Base-by-base conservation (phyloP, 1,284 basidiomycete genomes). In the Pseudozyma thailandica region DNA sequence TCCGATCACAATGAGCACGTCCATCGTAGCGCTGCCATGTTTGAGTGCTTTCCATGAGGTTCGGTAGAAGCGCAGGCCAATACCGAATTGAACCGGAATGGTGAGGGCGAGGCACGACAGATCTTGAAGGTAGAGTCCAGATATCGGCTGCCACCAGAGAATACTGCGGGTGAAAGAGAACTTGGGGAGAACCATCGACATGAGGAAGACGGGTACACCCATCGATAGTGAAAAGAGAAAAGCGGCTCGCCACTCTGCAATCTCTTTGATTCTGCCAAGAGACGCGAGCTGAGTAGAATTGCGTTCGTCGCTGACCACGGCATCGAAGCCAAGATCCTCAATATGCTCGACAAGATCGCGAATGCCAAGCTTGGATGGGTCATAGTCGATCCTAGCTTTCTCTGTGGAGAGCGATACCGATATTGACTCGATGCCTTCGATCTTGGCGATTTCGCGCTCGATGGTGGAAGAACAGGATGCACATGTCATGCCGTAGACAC, bases 1-100 rank as follows among this genome's bases (percentile, higher is more conserved):
- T 55, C 96, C 96, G 35, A 98, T 88, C 79, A 94, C 92, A 77
- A 98, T 90, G 46, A 99, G 90, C 28, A 98, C 94, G 83, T 99
- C 96, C 85, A 85, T 84, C 0, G 95, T 98, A 2, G 94, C 93
- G 4, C 88, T 88, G 42, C 89, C 87, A 84, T 99, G 96, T 82
- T 89, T 91, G 62, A 98, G 84, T 1, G 93, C 90, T 84, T 95
- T 97, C 86, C 88, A 97, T 4, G 94, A 92, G 57, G 90, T 91
- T 46, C 86, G 86, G 83, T 97, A 97, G 85, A 98, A 98, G 68
- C 89, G 89, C 52, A 85, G 85, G 2, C 94, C 96, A 45, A 98
- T 86, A 88, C 92, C 96, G 77, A 94, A 92, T 81, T 98, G 96
- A 1, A 93, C 90, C 1, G 94, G 95, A 1, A 94, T 90, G 6